Base-by-base conservation (phyloP, 78 protist genomes). In the Cavenderia fasciculata region DNA sequence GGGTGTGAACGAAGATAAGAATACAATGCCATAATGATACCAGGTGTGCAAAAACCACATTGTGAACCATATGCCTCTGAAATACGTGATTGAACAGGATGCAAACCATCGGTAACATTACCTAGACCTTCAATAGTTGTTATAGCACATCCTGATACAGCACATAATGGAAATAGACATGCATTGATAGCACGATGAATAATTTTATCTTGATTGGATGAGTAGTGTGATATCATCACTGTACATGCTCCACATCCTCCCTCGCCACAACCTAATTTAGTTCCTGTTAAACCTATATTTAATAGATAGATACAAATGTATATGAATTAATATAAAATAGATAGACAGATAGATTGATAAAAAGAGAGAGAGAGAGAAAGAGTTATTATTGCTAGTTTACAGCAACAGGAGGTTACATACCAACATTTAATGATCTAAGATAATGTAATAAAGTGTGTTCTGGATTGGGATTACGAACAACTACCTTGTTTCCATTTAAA, bases 221-320 rank as follows among this genome's bases (percentile, higher is more conserved):
- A 25, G 2, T 43, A 46, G 29, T 44, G 51, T 29, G 97, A 79
- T 34, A 98, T 12, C 79, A 96, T 44, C 4, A 98, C 96, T 4
- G 99, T 96, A 86, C 99, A 98, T 0, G 98, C 99, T 1, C 99
- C 99, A 66, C 98, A 97, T 14, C 96, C 97, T 27, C 99, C 99
- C 25, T 96, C 98, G 23, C 97, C 97, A 85, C 99, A 97, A 1
- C 96, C 97, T 2, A 90, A 85, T 61, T 98, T 97, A 12, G 98
- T 95, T 6, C 99, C 99, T 8, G 92, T 92, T 36, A 95, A 62
- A 40, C 82, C 79, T 7, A 82, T 73, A 31, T 74, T 74, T 44
- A 59, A 23, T 21, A 29, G 10, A 8, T 14, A 11, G 19, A n/a
- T 74, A 21, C 36, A 14, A 7, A 36, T 6, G 4, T 74, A 12